A percentile compares a stretch with the other conserved stretches of the same genome.
phyloP scores from a whole-genome alignment of 805 yeast genomes.

The Dipodascus geniculatus region DNA sequence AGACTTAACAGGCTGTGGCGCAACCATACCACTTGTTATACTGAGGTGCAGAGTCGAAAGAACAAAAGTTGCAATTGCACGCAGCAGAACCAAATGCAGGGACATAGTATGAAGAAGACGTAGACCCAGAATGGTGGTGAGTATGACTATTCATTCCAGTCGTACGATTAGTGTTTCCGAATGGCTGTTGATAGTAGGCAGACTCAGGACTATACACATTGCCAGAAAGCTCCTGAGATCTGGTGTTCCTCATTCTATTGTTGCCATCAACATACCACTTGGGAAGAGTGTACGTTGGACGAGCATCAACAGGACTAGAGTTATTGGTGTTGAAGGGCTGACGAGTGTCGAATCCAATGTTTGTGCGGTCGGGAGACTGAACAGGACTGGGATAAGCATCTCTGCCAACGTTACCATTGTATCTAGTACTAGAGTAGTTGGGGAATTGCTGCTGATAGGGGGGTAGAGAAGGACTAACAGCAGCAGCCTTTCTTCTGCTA shows the following conservation, averaged over 20 bases:
- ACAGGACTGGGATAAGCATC: constrained; percentile 3
- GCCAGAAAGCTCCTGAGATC: constrained; percentile 6
- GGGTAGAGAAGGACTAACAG: neutral
- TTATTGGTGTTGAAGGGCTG: neutral
- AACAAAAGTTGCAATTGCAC: constrained; percentile 14
- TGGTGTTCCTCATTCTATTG: neutral
- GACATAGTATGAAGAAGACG: constrained; percentile 1
- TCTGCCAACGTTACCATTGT: neutral
- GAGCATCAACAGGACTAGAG: constrained; percentile 4
- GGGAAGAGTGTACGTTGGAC: constrained; percentile 18
- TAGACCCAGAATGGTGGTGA: neutral
- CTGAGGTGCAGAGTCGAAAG: constrained; percentile 7
- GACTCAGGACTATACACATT: constrained; percentile 2
- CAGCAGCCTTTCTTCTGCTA: constrained; percentile 3
- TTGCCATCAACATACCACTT: constrained; percentile 15
- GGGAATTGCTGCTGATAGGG: neutral
- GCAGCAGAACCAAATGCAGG: constrained; percentile 8
- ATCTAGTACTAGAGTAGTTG: neutral
- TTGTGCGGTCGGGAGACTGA: constrained; percentile 2
- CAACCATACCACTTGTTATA: neutral
- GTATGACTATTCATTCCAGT: constrained; percentile 1
- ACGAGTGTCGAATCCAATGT: constrained; percentile 1
- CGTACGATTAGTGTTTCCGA: neutral
- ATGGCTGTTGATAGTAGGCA: neutral
- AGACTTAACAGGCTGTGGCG: neutral